Evolutionary conservation across 768 basidiomycete species (phyloP).

Genomic region (Suillus decipiens): DNA sequence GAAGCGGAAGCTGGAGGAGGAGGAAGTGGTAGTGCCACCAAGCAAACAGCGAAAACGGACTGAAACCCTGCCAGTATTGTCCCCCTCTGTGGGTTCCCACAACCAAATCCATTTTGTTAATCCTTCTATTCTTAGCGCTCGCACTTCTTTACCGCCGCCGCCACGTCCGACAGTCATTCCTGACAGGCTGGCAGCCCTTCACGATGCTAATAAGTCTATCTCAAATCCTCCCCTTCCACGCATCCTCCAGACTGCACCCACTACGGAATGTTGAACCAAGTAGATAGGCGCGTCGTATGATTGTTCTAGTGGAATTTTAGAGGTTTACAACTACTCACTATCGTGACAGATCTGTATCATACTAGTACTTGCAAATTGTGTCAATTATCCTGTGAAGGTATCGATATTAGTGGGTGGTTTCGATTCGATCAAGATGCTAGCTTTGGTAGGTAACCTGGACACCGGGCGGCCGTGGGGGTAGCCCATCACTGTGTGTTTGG

Average conservation of each 20-base stretch:
- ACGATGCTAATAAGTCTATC: conserved; percentile 21
- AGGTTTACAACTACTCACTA: background rate
- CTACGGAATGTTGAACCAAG: conserved; percentile 13
- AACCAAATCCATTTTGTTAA: background rate
- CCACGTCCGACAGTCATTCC: conserved; percentile 20
- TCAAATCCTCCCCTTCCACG: conserved; percentile 13
- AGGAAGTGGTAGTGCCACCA: conserved; percentile 4
- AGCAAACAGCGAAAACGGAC: conserved; percentile 15
- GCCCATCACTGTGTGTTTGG: background rate
- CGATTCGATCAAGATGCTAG: background rate
- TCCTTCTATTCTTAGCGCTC: background rate
- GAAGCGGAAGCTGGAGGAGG: conserved; percentile 33
- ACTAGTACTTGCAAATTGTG: background rate
- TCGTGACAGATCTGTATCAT: conserved; percentile 1
- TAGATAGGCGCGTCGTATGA: background rate
- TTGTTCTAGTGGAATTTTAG: background rate
- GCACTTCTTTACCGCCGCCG: background rate
- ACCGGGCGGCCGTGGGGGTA: background rate
- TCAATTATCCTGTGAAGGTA: background rate
- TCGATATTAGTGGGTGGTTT: background rate
- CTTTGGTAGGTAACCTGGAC: background rate
- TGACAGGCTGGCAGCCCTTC: conserved; percentile 19
- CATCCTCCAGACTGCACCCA: conserved; percentile 7
- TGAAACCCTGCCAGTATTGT: background rate
- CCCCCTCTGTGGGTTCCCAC: background rate